A percentile compares a stretch with the other conserved stretches of the same genome.
phyloP scores from a whole-genome alignment of 805 yeast species.

The Hermanozyma aechmeae region DNA sequence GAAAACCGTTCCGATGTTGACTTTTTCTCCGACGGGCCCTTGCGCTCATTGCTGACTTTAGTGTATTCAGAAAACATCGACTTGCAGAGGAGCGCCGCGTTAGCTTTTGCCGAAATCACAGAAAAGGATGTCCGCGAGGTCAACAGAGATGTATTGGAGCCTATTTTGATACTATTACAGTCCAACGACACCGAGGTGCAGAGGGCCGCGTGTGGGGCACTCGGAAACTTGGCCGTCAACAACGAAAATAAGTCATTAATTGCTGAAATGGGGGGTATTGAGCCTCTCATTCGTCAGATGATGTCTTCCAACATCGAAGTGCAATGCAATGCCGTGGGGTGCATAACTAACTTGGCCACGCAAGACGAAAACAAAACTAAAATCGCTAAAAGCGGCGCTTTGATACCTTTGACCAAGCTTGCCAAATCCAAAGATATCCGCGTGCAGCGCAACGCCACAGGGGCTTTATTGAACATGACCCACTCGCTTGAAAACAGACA shows the following conservation, averaged over 20 bases:
- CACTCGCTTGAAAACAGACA: slow-evolving; percentile 94
- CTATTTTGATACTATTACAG: slow-evolving; percentile 80
- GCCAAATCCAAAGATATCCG: slow-evolving; percentile 92
- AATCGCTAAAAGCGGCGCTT: slow-evolving; percentile 93
- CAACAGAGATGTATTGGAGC: slow-evolving; percentile 85
- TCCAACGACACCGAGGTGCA: slow-evolving; percentile 90
- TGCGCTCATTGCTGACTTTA: slow-evolving; percentile 81
- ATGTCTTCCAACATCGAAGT: slow-evolving; percentile 95
- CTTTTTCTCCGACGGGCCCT: slow-evolving; percentile 78
- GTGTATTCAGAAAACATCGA: slow-evolving; percentile 94
- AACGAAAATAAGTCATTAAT: slow-evolving; percentile 88
- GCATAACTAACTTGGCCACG: slow-evolving; percentile 95
- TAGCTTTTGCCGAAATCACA: slow-evolving; percentile 97
- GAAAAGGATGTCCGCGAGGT: slow-evolving; percentile 93
- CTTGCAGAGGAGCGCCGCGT: slow-evolving; percentile 91
- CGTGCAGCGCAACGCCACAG: slow-evolving; percentile 98
- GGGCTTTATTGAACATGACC: slow-evolving; percentile 96
- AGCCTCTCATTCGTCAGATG: slow-evolving; percentile 95
- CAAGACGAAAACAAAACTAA: slow-evolving; percentile 95
- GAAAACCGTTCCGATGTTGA: slow-evolving; percentile 85
- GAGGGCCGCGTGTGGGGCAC: slow-evolving; percentile 97
- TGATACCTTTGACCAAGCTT: slow-evolving; percentile 85
- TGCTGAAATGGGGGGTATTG: slow-evolving; percentile 97
- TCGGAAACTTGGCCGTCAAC: slow-evolving; percentile 96
- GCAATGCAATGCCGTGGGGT: slow-evolving; percentile 98